These are phyloP conservation scores for Pelargonium australe DNA, from an alignment of 441 rosid species.

Conservation along the genomic window DNA sequence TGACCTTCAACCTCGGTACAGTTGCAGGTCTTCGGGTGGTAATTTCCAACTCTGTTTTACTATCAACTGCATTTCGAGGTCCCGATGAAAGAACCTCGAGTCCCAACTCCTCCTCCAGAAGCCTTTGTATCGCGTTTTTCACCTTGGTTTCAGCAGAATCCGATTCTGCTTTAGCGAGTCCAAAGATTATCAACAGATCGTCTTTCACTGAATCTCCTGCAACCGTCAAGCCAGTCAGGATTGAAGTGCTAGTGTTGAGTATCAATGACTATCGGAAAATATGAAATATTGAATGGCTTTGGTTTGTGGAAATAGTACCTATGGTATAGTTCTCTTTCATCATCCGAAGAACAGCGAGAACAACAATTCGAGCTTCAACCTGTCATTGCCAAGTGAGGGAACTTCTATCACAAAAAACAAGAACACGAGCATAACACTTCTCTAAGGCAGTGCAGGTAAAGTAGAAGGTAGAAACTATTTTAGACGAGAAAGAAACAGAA, in stretches of 20 bases:
- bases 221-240: constrained; percentile 19
- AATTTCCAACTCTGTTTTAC: constrained; percentile 18
- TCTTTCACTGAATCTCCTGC: constrained; percentile 67
- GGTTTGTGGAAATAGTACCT: constrained; percentile 31
- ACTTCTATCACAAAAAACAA: not conserved
- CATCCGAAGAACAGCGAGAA: constrained; percentile 80
- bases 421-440: not conserved
- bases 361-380: constrained; percentile 90
- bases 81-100: constrained; percentile 46
- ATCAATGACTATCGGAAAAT: not conserved
- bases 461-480: too few species aligned
- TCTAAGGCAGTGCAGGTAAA: not conserved
- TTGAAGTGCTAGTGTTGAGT: not conserved
- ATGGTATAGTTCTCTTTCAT: constrained; percentile 64
- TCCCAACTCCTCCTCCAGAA: constrained; percentile 61
- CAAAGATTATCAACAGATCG: constrained; percentile 66
- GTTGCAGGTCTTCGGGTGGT: constrained; percentile 60
- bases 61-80: constrained; percentile 20
- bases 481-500: too few species aligned
- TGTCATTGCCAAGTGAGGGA: constrained; percentile 33
- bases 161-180: constrained; percentile 30
- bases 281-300: constrained; percentile 8
- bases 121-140: constrained; percentile 46
- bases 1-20: constrained; percentile 54
- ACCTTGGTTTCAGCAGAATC: constrained; percentile 33